These are phyloP conservation scores for Chlorella variabilis DNA, from an alignment of 163 green algal species.

Conservation along the genomic window DNA sequence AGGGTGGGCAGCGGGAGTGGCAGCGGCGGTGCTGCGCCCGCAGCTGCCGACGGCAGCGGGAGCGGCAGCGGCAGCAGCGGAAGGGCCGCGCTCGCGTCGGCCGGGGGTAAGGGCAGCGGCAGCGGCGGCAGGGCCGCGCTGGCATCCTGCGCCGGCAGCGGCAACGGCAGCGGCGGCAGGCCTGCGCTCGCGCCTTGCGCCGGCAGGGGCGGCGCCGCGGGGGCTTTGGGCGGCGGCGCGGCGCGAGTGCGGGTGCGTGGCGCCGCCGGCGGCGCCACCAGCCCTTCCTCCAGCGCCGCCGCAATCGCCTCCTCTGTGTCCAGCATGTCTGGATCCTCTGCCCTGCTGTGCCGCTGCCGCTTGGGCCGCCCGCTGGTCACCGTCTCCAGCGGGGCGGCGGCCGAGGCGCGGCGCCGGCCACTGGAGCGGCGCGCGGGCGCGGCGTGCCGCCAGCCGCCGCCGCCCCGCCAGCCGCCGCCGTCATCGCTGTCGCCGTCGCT, in stretches of 20 bases:
- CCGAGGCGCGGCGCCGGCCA: neutral
- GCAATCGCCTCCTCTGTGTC: constrained; percentile 16
- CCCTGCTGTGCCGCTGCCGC: constrained; percentile 5
- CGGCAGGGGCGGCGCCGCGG: too few relatives aligned
- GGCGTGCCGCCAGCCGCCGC: neutral
- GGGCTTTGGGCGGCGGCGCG: neutral
- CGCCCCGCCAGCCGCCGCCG: neutral
- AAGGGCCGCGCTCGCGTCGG: neutral
- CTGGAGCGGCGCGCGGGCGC: neutral
- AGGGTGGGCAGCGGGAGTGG: neutral
- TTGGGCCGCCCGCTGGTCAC: neutral
- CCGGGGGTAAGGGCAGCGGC: too few relatives aligned
- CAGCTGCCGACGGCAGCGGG: neutral
- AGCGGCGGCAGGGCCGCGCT: too few relatives aligned
- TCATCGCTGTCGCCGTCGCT: neutral
- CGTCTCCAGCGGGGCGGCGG: neutral
- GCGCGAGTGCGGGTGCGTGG: constrained; percentile 7
- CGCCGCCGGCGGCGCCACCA: neutral
- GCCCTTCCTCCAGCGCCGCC: constrained; percentile 7
- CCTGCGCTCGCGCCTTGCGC: too few relatives aligned
- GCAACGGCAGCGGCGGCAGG: too few relatives aligned
- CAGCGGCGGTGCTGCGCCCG: neutral
- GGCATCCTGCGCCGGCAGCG: too few relatives aligned
- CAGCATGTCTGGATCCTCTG: constrained; percentile 26
- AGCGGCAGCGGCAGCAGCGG: neutral